A percentile compares a stretch with the other conserved stretches of the same genome.
phyloP scores from a whole-genome alignment of 169 alveolate genomes.

The Cryptosporidium baileyi region DNA sequence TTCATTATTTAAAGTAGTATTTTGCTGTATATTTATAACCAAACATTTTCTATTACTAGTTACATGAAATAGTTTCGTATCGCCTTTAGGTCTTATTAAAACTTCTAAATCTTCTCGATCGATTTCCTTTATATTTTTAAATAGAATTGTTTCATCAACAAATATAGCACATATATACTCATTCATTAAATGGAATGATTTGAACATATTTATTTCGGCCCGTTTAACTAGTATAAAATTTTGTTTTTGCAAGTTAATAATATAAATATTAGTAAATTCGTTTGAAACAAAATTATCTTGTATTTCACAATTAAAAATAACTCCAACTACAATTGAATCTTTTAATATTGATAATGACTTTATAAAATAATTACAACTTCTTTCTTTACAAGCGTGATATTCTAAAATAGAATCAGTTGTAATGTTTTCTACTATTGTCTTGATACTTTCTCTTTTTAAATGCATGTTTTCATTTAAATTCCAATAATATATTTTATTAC shows the following conservation, averaged over 20 bases:
- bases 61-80: constrained; percentile 5
- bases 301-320: constrained; percentile 25
- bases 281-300: neutral
- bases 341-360: neutral
- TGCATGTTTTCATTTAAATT: neutral
- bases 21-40: neutral
- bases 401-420: neutral
- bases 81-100: constrained; percentile 62
- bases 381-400: constrained; percentile 4
- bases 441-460: neutral
- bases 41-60: constrained; percentile 28
- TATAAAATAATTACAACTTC: neutral
- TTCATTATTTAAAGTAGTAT: neutral
- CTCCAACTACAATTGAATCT: constrained; percentile 23
- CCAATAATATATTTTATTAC: constrained; percentile 8
- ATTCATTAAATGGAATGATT: constrained; percentile 9
- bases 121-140: neutral
- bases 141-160: constrained; percentile 43
- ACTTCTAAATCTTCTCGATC: neutral
- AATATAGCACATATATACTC: constrained; percentile 16
- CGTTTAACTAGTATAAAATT: neutral
- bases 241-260: neutral
- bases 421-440: neutral
- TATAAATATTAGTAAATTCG: constrained; percentile 16
- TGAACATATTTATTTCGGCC: neutral